These are phyloP conservation scores for Eucalyptus cloeziana DNA, from an alignment of 345 rosid genomes.

Conservation along the genomic window DNA sequence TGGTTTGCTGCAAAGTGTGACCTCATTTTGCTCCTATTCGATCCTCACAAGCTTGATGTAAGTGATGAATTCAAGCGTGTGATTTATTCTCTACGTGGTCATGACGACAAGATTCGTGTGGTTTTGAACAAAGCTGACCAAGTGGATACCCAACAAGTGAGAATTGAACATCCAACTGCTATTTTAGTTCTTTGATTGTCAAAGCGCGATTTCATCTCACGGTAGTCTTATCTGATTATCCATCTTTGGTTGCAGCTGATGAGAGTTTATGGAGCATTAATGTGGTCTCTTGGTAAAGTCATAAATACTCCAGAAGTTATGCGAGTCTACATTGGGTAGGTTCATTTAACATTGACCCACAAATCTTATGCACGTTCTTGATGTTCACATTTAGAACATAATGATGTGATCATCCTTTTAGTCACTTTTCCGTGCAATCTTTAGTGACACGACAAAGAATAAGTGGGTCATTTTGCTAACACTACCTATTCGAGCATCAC, in stretches of 20 bases:
- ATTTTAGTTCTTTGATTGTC: not conserved
- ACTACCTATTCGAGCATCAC: not conserved
- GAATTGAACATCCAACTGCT: not conserved
- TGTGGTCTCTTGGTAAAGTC: constrained; percentile 99
- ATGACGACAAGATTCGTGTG: constrained; percentile 93
- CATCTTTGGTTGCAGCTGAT: constrained; percentile 47
- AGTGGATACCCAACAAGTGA: constrained; percentile 88
- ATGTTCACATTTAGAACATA: not conserved
- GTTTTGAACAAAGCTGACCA: constrained; percentile 96
- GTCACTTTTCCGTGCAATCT: not conserved
- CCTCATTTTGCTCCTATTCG: constrained; percentile 90
- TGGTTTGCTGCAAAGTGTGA: constrained; percentile 99
- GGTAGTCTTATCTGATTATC: not conserved
- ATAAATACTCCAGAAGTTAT: constrained; percentile 85
- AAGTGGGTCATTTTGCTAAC: not conserved
- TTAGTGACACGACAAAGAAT: not conserved
- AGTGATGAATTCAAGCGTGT: constrained; percentile 98
- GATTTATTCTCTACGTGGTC: constrained; percentile 86
- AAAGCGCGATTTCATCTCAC: not conserved
- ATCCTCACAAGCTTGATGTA: constrained; percentile 92
- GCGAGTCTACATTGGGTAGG: constrained; percentile 95
- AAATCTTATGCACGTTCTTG: not conserved
- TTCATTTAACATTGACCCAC: not conserved
- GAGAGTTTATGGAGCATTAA: constrained; percentile 98
- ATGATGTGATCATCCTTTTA: not conserved